Evolutionary conservation across 1,284 basidiomycete species (phyloP).

Genomic region (Naganishia sp.): DNA sequence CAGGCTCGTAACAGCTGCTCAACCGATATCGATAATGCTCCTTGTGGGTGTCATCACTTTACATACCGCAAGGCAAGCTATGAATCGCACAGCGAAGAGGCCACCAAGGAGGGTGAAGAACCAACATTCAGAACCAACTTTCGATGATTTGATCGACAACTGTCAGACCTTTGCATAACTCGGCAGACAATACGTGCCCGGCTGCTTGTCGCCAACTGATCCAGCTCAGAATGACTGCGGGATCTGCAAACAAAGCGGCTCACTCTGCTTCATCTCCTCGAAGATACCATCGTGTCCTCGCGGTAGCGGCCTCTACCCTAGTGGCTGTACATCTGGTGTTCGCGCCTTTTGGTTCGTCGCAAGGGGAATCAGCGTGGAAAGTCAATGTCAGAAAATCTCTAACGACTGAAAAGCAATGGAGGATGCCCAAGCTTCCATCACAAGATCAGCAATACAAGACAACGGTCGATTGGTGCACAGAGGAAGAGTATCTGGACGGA

Average conservation of each 20-base stretch:
- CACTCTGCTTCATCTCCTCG: not conserved
- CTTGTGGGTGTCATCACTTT: too few species aligned
- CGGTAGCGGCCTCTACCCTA: not conserved
- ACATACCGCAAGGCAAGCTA: too few species aligned
- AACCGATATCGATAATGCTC: too few species aligned
- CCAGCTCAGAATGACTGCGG: not conserved
- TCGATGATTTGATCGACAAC: too few species aligned
- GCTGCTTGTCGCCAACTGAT: too few species aligned
- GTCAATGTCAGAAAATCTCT: constrained; percentile 5
- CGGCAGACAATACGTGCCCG: too few species aligned
- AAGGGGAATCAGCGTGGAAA: not conserved
- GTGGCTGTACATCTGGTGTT: not conserved
- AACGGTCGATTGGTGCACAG: constrained; percentile 17
- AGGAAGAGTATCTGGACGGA: constrained; percentile 25
- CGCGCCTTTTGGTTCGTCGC: not conserved
- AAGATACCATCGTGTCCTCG: constrained; percentile 11
- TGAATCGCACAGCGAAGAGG: too few species aligned
- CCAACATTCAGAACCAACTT: too few species aligned
- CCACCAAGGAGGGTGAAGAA: too few species aligned
- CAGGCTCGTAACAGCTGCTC: too few species aligned
- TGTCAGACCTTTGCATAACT: too few species aligned
- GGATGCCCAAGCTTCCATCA: not conserved
- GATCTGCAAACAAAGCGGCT: constrained; percentile 6
- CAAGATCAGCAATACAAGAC: not conserved
- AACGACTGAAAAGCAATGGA: not conserved